These are phyloP conservation scores for Phytophthora agathidicida DNA, from an alignment of 352 stramenopile genomes.

Conservation along the genomic window DNA sequence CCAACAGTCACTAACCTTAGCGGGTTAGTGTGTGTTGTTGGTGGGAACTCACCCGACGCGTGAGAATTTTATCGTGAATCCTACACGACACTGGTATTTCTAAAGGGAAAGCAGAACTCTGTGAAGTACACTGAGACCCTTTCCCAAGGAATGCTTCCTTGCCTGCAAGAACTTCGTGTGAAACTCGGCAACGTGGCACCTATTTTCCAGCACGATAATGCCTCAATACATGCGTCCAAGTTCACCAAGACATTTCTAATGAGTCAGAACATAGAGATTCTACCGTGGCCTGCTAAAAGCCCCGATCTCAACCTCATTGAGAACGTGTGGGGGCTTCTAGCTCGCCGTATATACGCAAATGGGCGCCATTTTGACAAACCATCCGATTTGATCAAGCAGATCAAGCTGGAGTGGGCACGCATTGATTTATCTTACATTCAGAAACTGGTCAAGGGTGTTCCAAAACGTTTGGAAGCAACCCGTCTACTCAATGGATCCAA, in stretches of 20 bases:
- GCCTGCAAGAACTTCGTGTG: not conserved
- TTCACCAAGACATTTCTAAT: constrained; percentile 13
- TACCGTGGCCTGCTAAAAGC: constrained; percentile 26
- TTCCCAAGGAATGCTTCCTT: not conserved
- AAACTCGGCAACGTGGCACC: not conserved
- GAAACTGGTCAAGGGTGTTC: constrained; percentile 2
- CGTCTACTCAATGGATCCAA: too few species aligned
- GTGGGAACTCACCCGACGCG: too few species aligned
- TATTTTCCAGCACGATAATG: constrained; percentile 21
- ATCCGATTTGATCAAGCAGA: constrained; percentile 4
- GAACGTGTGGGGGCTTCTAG: constrained; percentile 22
- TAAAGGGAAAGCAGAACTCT: constrained; percentile 1
- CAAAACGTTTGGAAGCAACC: constrained; percentile 4
- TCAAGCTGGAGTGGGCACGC: not conserved
- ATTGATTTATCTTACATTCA: not conserved
- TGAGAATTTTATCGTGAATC: too few species aligned
- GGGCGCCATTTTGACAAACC: constrained; percentile 20
- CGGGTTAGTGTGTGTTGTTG: too few species aligned
- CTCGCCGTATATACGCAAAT: constrained; percentile 18
- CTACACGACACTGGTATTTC: too few species aligned
- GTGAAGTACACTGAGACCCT: constrained; percentile 1
- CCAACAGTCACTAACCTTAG: too few species aligned
- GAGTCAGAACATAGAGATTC: not conserved
- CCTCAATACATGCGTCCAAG: constrained; percentile 10
- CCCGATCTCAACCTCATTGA: constrained; percentile 34